These are phyloP conservation scores for Geotrichum macrosporum DNA, from an alignment of 1,139 yeast genomes.

Conservation along the genomic window DNA sequence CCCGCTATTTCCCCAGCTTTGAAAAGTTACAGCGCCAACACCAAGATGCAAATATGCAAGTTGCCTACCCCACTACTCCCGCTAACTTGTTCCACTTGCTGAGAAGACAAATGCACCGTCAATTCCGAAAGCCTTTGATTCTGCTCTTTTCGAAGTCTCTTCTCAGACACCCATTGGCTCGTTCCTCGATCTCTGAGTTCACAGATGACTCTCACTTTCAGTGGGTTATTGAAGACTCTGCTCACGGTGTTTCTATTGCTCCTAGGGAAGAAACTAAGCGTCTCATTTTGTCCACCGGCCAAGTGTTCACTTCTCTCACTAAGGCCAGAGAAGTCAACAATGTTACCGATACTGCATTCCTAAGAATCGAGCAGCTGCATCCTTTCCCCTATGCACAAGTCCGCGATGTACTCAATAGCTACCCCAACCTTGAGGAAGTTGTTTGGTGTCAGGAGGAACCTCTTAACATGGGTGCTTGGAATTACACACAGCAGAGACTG, in stretches of 20 bases:
- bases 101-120: conserved; percentile 99
- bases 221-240: conserved; percentile 92
- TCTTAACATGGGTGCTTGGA: conserved; percentile 91
- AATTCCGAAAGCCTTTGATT: conserved; percentile 93
- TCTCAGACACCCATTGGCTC: conserved; percentile 96
- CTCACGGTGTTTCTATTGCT: conserved; percentile 69
- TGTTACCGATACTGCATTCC: conserved; percentile 78
- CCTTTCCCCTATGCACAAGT: conserved; percentile 98
- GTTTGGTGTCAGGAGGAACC: conserved; percentile 99
- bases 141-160: conserved; percentile 89
- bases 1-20: conserved; percentile 83
- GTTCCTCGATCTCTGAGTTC: conserved; percentile 78
- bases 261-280: conserved; percentile 84
- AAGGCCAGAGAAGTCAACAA: conserved; percentile 77
- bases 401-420: conserved; percentile 74
- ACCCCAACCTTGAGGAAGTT: conserved; percentile 79
- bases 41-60: conserved; percentile 97
- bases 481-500: conserved; percentile 76
- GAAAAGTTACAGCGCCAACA: conserved; percentile 94
- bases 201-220: conserved; percentile 89
- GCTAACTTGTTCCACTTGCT: conserved; percentile 93
- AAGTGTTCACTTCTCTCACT: conserved; percentile 87
- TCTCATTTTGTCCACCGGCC: conserved; percentile 81
- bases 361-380: conserved; percentile 90
- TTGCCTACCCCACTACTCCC: conserved; percentile 98